Evolutionary conservation across 306 rosid genomes (phyloP).

Genomic region (Purshia tridentata): DNA sequence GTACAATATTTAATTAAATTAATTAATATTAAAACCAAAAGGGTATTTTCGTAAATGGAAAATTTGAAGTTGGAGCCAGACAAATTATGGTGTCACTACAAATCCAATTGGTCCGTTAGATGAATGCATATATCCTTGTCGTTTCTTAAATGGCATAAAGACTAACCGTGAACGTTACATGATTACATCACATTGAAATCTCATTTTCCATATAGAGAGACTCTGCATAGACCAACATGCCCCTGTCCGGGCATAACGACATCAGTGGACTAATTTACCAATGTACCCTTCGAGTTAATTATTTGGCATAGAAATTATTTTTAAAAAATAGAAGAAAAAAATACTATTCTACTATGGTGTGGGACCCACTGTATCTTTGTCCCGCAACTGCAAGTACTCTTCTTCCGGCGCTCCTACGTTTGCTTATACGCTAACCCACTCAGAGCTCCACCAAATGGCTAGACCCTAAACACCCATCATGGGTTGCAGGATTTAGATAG

Average conservation of each 20-base stretch:
- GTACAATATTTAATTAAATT: background rate
- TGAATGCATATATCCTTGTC: slow-evolving; percentile 59
- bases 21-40: background rate
- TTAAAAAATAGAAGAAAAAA: background rate
- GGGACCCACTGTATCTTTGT: slow-evolving; percentile 37
- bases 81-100: slow-evolving; percentile 51
- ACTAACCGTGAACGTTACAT: slow-evolving; percentile 30
- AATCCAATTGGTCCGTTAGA: slow-evolving; percentile 27
- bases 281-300: background rate
- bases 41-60: slow-evolving; percentile 20
- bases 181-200: slow-evolving; percentile 3
- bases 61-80: slow-evolving; percentile 28
- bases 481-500: background rate
- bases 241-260: slow-evolving; percentile 16
- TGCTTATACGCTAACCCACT: slow-evolving; percentile 22
- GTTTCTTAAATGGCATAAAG: slow-evolving; percentile 45
- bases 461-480: background rate
- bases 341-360: background rate
- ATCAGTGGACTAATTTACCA: background rate
- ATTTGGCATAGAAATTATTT: background rate
- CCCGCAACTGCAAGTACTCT: slow-evolving; percentile 28
- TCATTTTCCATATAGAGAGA: slow-evolving; percentile 20
- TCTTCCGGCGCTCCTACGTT: slow-evolving; percentile 6
- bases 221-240: slow-evolving; percentile 10
- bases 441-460: slow-evolving; percentile 9